These are phyloP conservation scores for Arthrobotrys conoides DNA, from an alignment of 2,329 filamentous ascomycete genomes.

Conservation along the genomic window DNA sequence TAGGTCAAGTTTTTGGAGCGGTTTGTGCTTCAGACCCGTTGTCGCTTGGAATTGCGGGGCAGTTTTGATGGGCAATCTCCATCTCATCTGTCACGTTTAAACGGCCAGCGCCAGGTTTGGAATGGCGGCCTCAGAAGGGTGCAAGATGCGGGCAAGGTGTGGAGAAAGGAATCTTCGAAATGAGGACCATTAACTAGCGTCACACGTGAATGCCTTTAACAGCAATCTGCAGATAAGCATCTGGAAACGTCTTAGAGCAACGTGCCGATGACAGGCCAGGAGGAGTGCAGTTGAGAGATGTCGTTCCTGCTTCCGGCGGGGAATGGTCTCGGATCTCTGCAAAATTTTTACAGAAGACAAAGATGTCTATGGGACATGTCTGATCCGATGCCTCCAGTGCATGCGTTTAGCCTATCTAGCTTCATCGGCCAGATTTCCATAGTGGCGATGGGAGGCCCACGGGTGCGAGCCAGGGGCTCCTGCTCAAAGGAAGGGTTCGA, in stretches of 20 bases:
- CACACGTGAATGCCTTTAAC: conserved; percentile 38
- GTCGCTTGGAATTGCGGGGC: conserved; percentile 26
- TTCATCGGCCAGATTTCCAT: conserved; percentile 45
- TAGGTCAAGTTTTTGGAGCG: conserved; percentile 13
- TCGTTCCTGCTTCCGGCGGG: conserved; percentile 16
- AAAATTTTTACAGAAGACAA: conserved; percentile 4
- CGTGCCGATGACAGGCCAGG: conserved; percentile 52
- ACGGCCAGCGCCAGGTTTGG: conserved; percentile 46
- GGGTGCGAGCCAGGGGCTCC: conserved; percentile 45
- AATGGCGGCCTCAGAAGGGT: conserved; percentile 34
- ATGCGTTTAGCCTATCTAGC: conserved; percentile 36
- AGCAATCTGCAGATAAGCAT: conserved; percentile 42
- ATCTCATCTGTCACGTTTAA: conserved; percentile 30
- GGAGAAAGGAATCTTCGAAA: conserved; percentile 46
- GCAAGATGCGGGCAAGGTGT: conserved; percentile 27
- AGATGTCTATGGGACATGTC: conserved; percentile 28
- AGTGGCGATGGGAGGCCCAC: conserved; percentile 35
- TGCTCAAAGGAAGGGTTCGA: conserved; percentile 54
- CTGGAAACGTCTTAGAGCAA: conserved; percentile 48
- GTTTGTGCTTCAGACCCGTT: conserved; percentile 20
- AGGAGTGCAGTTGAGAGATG: conserved; percentile 24
- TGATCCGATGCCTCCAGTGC: conserved; percentile 5
- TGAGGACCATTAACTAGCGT: conserved; percentile 17
- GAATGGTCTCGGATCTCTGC: conserved; percentile 1
- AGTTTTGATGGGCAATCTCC: conserved; percentile 14